Evolutionary conservation across 1,139 yeast genomes (phyloP), one percentile per base, ranked within the genome.

Genomic region (Suzukiozyma palmioleophila): DNA sequence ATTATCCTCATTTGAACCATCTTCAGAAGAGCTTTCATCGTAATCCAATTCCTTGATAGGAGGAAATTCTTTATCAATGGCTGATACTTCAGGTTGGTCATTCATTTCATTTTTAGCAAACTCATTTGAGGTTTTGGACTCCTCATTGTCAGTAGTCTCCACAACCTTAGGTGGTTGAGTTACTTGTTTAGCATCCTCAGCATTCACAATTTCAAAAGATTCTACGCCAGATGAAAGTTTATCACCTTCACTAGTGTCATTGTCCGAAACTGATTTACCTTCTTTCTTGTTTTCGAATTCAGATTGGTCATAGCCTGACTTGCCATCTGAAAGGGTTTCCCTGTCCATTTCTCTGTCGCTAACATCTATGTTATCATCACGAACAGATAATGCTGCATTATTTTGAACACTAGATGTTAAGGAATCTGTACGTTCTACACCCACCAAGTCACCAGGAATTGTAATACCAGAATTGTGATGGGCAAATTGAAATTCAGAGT

Each of bases 321-420:
- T 45, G 36, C 48, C 38, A 39, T 51, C 50, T 16, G 30, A 33
- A 33, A 33, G 36, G 4, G 36, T 33, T 18, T 52, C 53, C 3
- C 48, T 40, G 24, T 45, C 46, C 2, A 85, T 77, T 26, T 75
- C 82, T 27, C 81, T 76, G 39, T 77, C 78, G 39, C 85, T 78
- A 7, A 75, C 68, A 35, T 77, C 77, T 37, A 71, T 64, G 44
- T 71, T 70, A 51, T 84, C 95, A 45, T 84, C 92, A 43, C 95
- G 79, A 8, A 85, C 95, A 18, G 96, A 86, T 59, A 81, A 77
- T 0, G 97, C 90, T 2, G 97, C 89, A 57, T 90, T 89, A 61
- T 89, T 89, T 52, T 86, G 94, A 14, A 89, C 95, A 40, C 96
- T 86, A 0, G 96, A 88, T 0, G 96, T 84, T 38, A 85, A 77